Percentiles rank a stretch among this genome's conserved stretches.
These are phyloP conservation scores for Candida qinlingensis DNA, from an alignment of 805 yeast species.

Conservation along the genomic window DNA sequence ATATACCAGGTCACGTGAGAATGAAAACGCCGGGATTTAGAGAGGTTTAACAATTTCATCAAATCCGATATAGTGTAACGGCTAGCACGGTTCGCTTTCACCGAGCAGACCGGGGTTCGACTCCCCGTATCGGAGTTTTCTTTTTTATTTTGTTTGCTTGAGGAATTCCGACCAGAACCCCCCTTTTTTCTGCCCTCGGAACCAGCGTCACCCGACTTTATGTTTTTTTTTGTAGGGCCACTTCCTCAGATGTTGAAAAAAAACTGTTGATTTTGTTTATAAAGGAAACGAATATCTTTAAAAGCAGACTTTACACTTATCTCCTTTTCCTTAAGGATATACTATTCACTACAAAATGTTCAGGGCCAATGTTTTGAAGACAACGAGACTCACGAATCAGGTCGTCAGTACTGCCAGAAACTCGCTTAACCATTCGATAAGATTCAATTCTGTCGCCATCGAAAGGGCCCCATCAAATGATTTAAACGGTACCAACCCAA, in stretches of 20 bases:
- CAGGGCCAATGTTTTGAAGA: constrained; percentile 25
- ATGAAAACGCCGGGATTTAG: too few species aligned
- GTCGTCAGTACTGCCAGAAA: constrained; percentile 34
- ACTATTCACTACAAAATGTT: constrained; percentile 12
- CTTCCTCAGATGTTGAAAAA: not conserved
- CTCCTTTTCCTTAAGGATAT: not conserved
- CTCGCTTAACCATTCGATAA: constrained; percentile 32
- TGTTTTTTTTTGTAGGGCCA: not conserved
- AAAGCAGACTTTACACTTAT: not conserved
- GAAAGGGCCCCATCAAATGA: constrained; percentile 25
- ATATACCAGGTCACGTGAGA: too few species aligned
- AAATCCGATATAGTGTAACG: constrained; percentile 49
- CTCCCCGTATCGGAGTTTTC: constrained; percentile 72
- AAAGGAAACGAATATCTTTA: not conserved
- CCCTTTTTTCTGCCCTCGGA: too few species aligned
- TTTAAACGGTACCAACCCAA: constrained; percentile 17
- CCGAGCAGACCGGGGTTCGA: constrained; percentile 85
- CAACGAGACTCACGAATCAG: constrained; percentile 35
- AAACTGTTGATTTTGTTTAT: not conserved
- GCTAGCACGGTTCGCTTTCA: constrained; percentile 82
- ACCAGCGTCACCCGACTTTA: not conserved
- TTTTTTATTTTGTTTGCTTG: constrained; percentile 12
- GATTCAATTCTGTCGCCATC: constrained; percentile 32
- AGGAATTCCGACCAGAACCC: too few species aligned
- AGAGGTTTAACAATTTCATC: not conserved